These are phyloP conservation scores for Rhodotorula toruloides DNA, from an alignment of 768 basidiomycete genomes.

Conservation along the genomic window DNA sequence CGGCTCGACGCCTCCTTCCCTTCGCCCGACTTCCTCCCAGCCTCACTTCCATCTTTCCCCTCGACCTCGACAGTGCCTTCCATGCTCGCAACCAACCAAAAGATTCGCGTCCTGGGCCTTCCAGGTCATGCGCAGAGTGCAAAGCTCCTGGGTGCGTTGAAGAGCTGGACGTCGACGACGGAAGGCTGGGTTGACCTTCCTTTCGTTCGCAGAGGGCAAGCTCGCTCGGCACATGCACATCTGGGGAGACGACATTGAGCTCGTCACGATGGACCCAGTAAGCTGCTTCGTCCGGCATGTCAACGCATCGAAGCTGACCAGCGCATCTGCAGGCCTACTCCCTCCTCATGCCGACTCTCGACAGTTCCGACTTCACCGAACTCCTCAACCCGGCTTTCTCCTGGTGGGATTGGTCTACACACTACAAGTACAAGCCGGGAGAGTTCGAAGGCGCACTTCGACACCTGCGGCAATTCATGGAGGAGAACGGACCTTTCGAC, in stretches of 20 bases:
- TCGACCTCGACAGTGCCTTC: too few relatives aligned
- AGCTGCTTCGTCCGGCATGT: background rate
- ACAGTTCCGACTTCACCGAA: background rate
- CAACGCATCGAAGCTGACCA: background rate
- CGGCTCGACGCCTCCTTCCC: background rate
- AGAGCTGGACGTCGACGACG: too few relatives aligned
- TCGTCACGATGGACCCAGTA: background rate
- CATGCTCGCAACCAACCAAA: too few relatives aligned
- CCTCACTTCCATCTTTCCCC: too few relatives aligned
- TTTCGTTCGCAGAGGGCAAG: background rate
- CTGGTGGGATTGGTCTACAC: background rate
- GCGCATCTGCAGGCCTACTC: background rate
- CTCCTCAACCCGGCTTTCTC: too few relatives aligned
- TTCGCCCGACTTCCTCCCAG: too few relatives aligned
- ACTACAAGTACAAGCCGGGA: background rate
- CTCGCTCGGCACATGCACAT: background rate
- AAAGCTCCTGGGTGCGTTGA: background rate
- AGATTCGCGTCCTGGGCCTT: background rate
- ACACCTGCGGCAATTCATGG: background rate
- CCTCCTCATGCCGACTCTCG: background rate
- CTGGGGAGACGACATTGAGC: constrained; percentile 2
- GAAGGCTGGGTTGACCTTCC: too few relatives aligned
- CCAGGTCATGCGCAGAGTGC: background rate
- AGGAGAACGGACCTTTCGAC: background rate
- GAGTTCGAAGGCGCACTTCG: background rate